Conservation (phyloP, 2,329 filamentous ascomycete genomes). For the Lecanicillium sp. region DNA sequence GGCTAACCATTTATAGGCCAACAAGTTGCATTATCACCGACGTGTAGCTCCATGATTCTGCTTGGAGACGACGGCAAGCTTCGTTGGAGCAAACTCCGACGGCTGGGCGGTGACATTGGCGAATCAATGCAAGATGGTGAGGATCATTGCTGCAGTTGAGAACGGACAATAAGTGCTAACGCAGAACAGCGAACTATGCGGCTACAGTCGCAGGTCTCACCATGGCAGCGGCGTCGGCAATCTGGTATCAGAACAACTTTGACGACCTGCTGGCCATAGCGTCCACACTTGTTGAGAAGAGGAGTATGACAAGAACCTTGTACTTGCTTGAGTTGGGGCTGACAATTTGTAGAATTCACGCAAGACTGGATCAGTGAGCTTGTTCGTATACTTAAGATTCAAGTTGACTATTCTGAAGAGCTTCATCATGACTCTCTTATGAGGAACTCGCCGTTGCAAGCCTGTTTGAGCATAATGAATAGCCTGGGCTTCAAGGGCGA, state of each 20-base stretch:
- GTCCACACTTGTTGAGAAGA: constrained; percentile 35
- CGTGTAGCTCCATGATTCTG: constrained; percentile 49
- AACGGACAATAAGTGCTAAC: constrained; percentile 11
- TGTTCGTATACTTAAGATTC: constrained; percentile 60
- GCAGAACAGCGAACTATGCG: constrained; percentile 38
- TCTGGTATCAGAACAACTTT: constrained; percentile 41
- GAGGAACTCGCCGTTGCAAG: constrained; percentile 62
- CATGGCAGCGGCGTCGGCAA: constrained; percentile 37
- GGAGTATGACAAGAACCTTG: constrained; percentile 15
- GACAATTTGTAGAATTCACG: constrained; percentile 42
- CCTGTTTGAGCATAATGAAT: constrained; percentile 71
- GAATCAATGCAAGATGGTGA: constrained; percentile 40
- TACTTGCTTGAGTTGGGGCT: not conserved
- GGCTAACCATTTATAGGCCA: constrained; percentile 33
- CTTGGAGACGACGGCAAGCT: constrained; percentile 50
- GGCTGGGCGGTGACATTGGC: constrained; percentile 38
- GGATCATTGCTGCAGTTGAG: not conserved
- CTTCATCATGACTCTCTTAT: constrained; percentile 63
- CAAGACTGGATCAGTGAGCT: constrained; percentile 58
- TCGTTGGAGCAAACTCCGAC: constrained; percentile 49
- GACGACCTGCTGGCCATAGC: constrained; percentile 67
- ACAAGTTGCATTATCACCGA: constrained; percentile 54
- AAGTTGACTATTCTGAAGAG: constrained; percentile 77
- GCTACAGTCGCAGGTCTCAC: constrained; percentile 56
- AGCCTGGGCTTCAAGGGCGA: constrained; percentile 67